Percentiles rank a stretch among this genome's conserved stretches.
These are phyloP conservation scores for Anisodus acutangulus DNA, from an alignment of 257 asterid species.

Conservation along the genomic window DNA sequence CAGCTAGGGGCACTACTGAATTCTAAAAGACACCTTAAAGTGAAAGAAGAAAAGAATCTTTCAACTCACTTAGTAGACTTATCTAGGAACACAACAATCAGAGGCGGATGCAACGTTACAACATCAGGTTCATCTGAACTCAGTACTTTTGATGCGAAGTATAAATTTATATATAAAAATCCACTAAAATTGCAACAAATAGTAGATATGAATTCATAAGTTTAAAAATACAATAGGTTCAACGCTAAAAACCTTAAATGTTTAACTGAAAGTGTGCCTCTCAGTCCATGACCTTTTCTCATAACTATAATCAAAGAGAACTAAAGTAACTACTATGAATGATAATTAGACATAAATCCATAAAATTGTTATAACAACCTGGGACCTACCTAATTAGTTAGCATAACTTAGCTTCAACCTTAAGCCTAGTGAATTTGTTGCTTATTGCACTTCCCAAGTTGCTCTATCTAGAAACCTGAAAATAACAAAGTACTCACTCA, in stretches of 20 bases:
- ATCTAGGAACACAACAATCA: neutral
- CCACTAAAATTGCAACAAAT: no score
- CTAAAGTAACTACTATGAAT: neutral
- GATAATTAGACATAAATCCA: neutral
- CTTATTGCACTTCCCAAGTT: neutral
- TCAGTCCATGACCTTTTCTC: neutral
- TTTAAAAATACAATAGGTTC: no score
- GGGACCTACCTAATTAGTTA: neutral
- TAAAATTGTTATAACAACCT: neutral
- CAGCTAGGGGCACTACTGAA: neutral
- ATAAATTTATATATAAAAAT: no score
- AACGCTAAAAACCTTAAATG: no score
- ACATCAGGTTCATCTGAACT: neutral
- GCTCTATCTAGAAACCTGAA: neutral
- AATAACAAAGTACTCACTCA: neutral
- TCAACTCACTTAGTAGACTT: neutral
- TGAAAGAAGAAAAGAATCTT: neutral
- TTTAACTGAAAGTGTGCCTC: no score
- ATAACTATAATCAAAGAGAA: neutral
- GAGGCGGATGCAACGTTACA: neutral
- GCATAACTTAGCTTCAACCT: neutral
- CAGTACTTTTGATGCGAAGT: neutral
- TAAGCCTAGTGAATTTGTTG: neutral
- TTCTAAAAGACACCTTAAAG: neutral
- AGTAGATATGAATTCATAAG: no score